Evolutionary conservation across 2,329 filamentous ascomycete species (phyloP).

Genomic region (Microdochium bolleyi): DNA sequence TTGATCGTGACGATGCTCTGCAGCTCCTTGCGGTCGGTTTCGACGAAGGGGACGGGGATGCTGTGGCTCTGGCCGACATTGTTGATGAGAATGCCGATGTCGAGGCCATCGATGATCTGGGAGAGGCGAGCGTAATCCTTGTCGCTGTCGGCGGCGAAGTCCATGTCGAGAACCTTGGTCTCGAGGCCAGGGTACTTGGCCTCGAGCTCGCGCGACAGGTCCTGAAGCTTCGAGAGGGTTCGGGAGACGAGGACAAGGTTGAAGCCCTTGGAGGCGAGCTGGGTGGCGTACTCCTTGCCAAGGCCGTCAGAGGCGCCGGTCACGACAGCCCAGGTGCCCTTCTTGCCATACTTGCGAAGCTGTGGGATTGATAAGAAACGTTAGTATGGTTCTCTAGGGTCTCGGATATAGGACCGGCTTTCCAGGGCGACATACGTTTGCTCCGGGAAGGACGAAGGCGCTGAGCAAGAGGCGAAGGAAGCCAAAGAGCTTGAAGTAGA

Average conservation of each 20-base stretch:
- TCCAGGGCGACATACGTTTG: slow-evolving; percentile 38
- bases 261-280: slow-evolving; percentile 86
- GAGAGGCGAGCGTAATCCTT: slow-evolving; percentile 71
- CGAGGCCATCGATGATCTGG: slow-evolving; percentile 60
- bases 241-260: slow-evolving; percentile 93
- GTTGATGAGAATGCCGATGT: slow-evolving; percentile 86
- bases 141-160: slow-evolving; percentile 75
- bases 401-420: too few species aligned
- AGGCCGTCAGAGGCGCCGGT: slow-evolving; percentile 95
- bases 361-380: slow-evolving; percentile 22
- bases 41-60: slow-evolving; percentile 82
- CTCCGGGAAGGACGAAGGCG: slow-evolving; percentile 60
- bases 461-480: slow-evolving; percentile 56
- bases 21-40: slow-evolving; percentile 73
- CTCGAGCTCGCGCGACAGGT: slow-evolving; percentile 68
- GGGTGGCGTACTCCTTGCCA: slow-evolving; percentile 89
- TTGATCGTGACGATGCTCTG: slow-evolving; percentile 92
- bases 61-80: slow-evolving; percentile 93
- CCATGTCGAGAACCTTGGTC: slow-evolving; percentile 80
- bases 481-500: slow-evolving; percentile 48
- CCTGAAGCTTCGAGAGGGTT: slow-evolving; percentile 83
- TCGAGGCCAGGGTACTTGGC: slow-evolving; percentile 60
- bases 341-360: slow-evolving; percentile 85
- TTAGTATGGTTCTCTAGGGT: too few species aligned
- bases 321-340: slow-evolving; percentile 88